Conservation (phyloP, 306 rosid species). For the Prunus kanzakura region DNA sequence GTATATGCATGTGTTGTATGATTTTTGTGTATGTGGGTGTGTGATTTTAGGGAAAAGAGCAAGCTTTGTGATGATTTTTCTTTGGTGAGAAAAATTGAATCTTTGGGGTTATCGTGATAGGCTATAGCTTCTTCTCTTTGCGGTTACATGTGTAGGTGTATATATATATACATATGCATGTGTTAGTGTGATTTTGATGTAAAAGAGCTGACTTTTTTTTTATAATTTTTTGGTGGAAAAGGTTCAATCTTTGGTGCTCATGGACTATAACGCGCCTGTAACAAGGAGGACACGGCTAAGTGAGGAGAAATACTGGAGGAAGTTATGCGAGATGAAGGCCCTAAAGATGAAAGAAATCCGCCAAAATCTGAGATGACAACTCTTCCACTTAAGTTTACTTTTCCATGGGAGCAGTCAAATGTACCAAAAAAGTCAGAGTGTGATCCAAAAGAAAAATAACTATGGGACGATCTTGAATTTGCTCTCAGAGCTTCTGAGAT, state of each 20-base stretch:
- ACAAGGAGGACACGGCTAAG: not conserved
- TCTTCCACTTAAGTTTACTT: slow-evolving; percentile 19
- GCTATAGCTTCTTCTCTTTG: too few relatives aligned
- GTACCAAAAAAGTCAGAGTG: not conserved
- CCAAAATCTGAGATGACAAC: not conserved
- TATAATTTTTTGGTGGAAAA: not conserved
- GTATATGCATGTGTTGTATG: not conserved
- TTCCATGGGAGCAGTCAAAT: not conserved
- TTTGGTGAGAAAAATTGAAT: too few relatives aligned
- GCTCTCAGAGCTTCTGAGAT: slow-evolving; percentile 19
- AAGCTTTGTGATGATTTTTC: too few relatives aligned
- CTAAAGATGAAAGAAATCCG: not conserved
- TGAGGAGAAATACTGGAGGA: not conserved
- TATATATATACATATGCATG: too few relatives aligned
- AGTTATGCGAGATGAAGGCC: not conserved
- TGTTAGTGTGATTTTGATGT: not conserved
- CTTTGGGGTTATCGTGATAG: too few relatives aligned
- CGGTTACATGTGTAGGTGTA: too few relatives aligned
- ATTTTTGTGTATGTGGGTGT: not conserved
- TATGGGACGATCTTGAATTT: slow-evolving; percentile 1
- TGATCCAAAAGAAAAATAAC: not conserved
- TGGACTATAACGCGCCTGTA: not conserved
- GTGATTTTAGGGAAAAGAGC: too few relatives aligned
- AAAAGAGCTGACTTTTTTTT: too few relatives aligned
- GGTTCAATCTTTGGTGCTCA: not conserved